These are phyloP conservation scores for Neurospora tetrasperma DNA, from an alignment of 495 filamentous ascomycete species.

Conservation along the genomic window DNA sequence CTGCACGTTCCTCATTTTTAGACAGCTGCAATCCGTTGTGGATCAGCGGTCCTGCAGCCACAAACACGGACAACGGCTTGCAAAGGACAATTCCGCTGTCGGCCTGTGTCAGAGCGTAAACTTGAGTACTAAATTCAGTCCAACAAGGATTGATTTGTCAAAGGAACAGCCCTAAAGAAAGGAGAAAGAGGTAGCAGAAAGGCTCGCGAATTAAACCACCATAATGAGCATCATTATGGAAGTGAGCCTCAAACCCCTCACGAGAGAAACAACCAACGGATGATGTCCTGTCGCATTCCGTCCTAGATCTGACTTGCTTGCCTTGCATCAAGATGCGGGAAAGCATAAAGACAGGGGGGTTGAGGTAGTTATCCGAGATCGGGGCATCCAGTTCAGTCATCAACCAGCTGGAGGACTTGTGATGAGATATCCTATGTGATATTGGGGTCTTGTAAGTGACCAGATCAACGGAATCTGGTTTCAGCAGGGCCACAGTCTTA, in stretches of 20 bases:
- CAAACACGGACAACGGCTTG: neutral
- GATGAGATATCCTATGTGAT: neutral
- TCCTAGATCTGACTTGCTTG: neutral
- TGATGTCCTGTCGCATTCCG: neutral
- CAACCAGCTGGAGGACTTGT: neutral
- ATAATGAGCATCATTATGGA: neutral
- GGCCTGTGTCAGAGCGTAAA: neutral
- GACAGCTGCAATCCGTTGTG: constrained; percentile 9
- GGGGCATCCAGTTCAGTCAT: neutral
- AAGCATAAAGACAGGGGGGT: neutral
- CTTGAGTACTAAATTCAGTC: neutral
- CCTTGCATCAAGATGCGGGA: neutral
- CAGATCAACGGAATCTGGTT: neutral
- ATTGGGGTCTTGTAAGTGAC: neutral
- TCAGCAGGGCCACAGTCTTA: neutral
- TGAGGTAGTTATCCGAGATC: neutral
- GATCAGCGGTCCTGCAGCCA: constrained; percentile 3
- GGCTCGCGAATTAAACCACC: neutral
- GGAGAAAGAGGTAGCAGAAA: neutral
- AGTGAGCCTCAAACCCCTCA: neutral
- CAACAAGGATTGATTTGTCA: neutral
- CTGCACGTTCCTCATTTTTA: constrained; percentile 1
- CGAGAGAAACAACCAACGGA: neutral
- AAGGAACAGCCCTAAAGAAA: neutral
- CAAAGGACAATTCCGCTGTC: constrained; percentile 1